Conservation (phyloP, 805 yeast species). For the Candida oleophila region DNA sequence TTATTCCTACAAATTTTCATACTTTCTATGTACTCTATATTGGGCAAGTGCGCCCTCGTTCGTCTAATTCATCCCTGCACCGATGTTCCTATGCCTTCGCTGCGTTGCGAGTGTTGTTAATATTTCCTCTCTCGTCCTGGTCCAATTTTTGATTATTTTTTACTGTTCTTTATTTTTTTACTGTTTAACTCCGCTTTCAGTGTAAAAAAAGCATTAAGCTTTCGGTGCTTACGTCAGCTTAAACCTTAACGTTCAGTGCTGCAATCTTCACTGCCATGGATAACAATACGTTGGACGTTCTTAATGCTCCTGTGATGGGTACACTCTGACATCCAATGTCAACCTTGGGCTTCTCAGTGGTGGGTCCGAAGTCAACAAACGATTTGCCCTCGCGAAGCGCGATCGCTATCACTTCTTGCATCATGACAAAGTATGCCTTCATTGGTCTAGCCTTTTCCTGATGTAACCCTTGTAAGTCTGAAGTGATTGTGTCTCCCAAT, state of each 20-base stretch:
- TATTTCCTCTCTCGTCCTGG: too few relatives aligned
- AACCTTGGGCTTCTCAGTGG: conserved; percentile 42
- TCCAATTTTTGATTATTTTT: too few relatives aligned
- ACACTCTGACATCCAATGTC: conserved; percentile 40
- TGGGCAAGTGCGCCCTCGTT: too few relatives aligned
- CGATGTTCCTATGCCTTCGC: too few relatives aligned
- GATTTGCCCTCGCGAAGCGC: conserved; percentile 35
- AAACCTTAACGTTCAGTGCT: conserved; percentile 17
- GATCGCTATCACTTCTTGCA: conserved; percentile 43
- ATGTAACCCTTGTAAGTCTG: conserved; percentile 44
- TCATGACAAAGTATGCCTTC: conserved; percentile 47
- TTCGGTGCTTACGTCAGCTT: background rate
- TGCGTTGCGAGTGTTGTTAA: too few relatives aligned
- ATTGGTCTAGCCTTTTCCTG: conserved; percentile 36
- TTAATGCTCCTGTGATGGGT: conserved; percentile 37
- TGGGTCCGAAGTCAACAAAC: conserved; percentile 47
- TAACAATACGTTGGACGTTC: conserved; percentile 21
- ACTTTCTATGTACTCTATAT: too few relatives aligned
- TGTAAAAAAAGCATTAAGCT: too few relatives aligned
- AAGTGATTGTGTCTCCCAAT: conserved; percentile 43
- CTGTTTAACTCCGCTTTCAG: background rate
- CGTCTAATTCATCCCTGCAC: too few relatives aligned
- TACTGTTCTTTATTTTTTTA: background rate
- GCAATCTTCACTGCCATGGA: conserved; percentile 14
- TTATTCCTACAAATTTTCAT: too few relatives aligned